A percentile compares a stretch with the other conserved stretches of the same genome.
Conservation (phyloP, 108 stramenopile species). For the Fragilaria radians region DNA sequence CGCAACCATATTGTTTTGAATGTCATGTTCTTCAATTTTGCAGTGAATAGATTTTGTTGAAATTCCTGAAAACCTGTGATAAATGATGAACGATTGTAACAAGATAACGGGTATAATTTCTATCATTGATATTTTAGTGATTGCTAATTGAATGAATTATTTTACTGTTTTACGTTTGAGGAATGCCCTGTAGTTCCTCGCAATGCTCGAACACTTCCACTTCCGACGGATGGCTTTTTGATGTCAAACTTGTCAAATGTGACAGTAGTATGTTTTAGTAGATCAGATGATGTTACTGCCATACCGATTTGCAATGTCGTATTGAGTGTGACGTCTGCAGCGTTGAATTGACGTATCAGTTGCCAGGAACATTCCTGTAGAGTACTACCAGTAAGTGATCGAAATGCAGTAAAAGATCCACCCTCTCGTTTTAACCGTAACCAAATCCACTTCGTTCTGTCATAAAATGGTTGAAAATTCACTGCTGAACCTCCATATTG, state of each 20-base stretch:
- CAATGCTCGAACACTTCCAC: background rate
- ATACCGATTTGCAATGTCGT: background rate
- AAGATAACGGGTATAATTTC: no score
- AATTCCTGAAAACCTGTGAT: no score
- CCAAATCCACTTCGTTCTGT: conserved; percentile 1
- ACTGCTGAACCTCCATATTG: background rate
- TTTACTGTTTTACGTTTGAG: no score
- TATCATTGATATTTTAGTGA: no score
- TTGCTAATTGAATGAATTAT: no score
- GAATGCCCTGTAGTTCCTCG: no score
- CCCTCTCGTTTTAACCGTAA: conserved; percentile 4
- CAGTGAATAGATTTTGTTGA: no score
- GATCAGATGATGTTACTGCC: background rate
- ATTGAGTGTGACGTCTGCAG: background rate
- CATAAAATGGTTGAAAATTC: background rate
- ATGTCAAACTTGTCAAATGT: background rate
- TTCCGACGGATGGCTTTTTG: background rate
- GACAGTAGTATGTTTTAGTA: background rate
- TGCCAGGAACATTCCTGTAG: background rate
- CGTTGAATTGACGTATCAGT: background rate
- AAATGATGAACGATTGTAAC: no score
- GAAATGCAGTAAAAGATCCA: background rate
- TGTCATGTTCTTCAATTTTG: no score
- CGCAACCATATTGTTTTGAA: no score
- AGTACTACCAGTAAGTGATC: background rate